These are phyloP conservation scores for Fusarium newnesense DNA, from an alignment of 2,329 filamentous ascomycete genomes.

Conservation along the genomic window DNA sequence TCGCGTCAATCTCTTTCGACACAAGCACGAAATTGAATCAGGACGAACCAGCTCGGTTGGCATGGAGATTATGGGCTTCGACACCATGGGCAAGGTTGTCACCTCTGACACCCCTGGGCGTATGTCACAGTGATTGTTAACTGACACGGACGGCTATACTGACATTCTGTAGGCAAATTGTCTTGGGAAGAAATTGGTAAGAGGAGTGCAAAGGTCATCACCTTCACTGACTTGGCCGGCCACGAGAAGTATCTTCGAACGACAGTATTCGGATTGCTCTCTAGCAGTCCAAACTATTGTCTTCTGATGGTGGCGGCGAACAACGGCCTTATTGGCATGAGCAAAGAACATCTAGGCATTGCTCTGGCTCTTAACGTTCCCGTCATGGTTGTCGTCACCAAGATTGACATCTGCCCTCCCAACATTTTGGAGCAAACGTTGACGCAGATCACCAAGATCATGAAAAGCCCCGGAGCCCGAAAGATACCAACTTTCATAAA, in stretches of 20 bases:
- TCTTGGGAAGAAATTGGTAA: slow-evolving; percentile 99
- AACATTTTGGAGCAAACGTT: slow-evolving; percentile 95
- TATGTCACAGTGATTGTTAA: slow-evolving; percentile 54
- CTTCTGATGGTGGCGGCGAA: slow-evolving; percentile 98
- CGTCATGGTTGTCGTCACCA: slow-evolving; percentile 97
- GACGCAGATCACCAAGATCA: slow-evolving; percentile 87
- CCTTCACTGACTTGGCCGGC: slow-evolving; percentile 93
- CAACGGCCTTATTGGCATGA: slow-evolving; percentile 97
- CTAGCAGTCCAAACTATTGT: slow-evolving; percentile 96
- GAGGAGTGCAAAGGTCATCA: slow-evolving; percentile 94
- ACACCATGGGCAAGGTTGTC: slow-evolving; percentile 85
- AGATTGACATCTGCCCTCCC: slow-evolving; percentile 97
- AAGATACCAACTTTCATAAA: slow-evolving; percentile 98
- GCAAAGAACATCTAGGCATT: slow-evolving; percentile 96
- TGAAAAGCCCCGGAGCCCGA: slow-evolving; percentile 91
- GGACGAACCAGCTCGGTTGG: slow-evolving; percentile 95
- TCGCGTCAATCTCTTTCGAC: slow-evolving; percentile 93
- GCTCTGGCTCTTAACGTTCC: slow-evolving; percentile 94
- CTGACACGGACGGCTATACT: slow-evolving; percentile 3
- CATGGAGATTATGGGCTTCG: slow-evolving; percentile 99
- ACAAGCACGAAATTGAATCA: slow-evolving; percentile 97
- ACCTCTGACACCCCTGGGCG: slow-evolving; percentile 84
- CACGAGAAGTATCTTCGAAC: slow-evolving; percentile 96
- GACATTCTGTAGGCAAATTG: slow-evolving; percentile 62
- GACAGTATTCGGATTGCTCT: slow-evolving; percentile 94